Conservation (phyloP, 2,329 filamentous ascomycete species). For the Aspergillus sp. region DNA sequence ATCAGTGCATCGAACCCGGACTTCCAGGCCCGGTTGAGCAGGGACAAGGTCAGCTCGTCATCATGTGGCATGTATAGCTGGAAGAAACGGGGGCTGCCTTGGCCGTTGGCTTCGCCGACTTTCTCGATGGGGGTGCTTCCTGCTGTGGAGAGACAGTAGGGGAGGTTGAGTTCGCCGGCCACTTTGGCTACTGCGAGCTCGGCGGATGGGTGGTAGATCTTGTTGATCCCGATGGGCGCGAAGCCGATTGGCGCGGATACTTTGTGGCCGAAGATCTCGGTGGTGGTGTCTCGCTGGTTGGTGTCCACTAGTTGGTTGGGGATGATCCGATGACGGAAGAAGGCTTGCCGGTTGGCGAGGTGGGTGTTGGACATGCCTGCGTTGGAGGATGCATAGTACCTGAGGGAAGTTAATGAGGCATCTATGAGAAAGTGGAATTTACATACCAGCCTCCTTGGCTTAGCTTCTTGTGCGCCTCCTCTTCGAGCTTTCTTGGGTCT, state of each 20-base stretch:
- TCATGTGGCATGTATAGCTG: conserved; percentile 67
- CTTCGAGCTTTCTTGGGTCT: conserved; percentile 61
- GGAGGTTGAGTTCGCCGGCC: conserved; percentile 60
- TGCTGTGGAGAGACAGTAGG: conserved; percentile 62
- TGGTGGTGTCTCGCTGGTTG: conserved; percentile 58
- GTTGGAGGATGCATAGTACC: conserved; percentile 41
- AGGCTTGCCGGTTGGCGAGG: conserved; percentile 62
- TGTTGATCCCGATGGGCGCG: conserved; percentile 66
- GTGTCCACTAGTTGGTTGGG: conserved; percentile 64
- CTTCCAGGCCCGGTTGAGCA: conserved; percentile 58
- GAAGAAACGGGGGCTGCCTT: conserved; percentile 55
- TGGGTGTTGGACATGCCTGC: conserved; percentile 47
- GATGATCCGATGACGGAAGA: conserved; percentile 65
- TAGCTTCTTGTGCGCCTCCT: conserved; percentile 57
- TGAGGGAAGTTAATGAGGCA: conserved; percentile 6
- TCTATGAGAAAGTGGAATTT: neutral
- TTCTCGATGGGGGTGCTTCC: conserved; percentile 59
- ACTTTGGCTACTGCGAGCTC: conserved; percentile 63
- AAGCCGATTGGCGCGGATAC: conserved; percentile 64
- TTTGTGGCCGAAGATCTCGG: conserved; percentile 61
- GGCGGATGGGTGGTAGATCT: conserved; percentile 61
- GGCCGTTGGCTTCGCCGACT: conserved; percentile 58
- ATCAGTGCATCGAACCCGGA: conserved; percentile 60
- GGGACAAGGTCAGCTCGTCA: conserved; percentile 58
- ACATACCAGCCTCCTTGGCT: conserved; percentile 57